These are phyloP conservation scores for Botryosphaeria dothidea DNA, from an alignment of 2,329 filamentous ascomycete species.

Conservation along the genomic window DNA sequence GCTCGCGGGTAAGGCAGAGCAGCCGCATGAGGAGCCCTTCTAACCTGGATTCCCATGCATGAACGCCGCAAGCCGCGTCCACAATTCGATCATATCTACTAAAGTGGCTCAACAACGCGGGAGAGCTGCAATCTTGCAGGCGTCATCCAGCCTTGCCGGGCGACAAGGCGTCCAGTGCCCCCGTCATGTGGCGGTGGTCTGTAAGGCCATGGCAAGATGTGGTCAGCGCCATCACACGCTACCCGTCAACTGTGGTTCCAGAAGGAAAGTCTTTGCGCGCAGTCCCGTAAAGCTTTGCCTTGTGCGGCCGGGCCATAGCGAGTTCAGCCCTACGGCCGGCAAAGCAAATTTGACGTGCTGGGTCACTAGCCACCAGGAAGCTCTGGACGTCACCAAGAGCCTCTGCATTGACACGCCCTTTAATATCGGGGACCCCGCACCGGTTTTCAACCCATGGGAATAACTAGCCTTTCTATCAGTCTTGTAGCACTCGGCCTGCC, in stretches of 20 bases:
- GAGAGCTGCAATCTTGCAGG: conserved; percentile 16
- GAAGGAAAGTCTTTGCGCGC: not conserved
- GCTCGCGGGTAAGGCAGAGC: conserved; percentile 18
- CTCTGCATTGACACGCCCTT: conserved; percentile 15
- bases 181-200: not conserved
- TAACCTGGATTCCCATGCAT: conserved; percentile 17
- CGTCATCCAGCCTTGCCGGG: conserved; percentile 2
- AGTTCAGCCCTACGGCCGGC: conserved; percentile 3
- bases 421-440: conserved; percentile 14
- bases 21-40: conserved; percentile 9
- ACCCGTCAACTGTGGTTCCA: not conserved
- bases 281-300: conserved; percentile 10
- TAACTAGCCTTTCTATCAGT: conserved; percentile 2
- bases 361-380: not conserved
- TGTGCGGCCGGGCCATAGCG: not conserved
- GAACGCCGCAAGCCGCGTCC: conserved; percentile 13
- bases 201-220: not conserved
- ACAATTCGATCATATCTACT: conserved; percentile 13
- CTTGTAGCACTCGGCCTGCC: not conserved
- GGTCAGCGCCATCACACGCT: conserved; percentile 5
- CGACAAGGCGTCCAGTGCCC: conserved; percentile 14
- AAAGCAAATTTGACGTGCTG: not conserved
- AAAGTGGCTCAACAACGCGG: conserved; percentile 11
- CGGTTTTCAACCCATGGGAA: not conserved
- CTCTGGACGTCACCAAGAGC: not conserved